Evolutionary conservation across 805 yeast species (phyloP), one percentile per base, ranked within the genome.

Genomic region (Wickerhamiella siamensis): DNA sequence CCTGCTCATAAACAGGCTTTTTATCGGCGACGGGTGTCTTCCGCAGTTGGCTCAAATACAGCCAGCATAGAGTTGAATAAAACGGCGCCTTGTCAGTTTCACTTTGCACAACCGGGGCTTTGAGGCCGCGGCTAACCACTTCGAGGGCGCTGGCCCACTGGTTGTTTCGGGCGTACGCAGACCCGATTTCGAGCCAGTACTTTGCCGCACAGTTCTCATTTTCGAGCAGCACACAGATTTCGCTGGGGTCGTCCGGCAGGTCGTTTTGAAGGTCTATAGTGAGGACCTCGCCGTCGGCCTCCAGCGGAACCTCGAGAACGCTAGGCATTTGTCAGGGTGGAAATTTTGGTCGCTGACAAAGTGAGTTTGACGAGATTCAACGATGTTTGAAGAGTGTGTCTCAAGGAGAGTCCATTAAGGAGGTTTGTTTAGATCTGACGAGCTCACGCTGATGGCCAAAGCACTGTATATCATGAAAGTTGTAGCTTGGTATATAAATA

Each of bases 221-320:
- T 47, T 81, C 79, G 47, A 91, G 65, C 47, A 88, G 71, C 21
- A 74, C 72, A 49, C 81, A 75, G 47, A 91, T 68, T 55, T 91
- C 97, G 36, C 75, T 70, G 4, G 95, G 83, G 58, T 88, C 95
- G 18, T 83, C 94, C 4, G 95, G 94, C 43, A 86, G 67, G 55
- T 88, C 97, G 29, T 77, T 75, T 40, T 72, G 72, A 45, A 81
- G 69, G 54, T 86, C 88, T 51, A 91, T 74, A 40, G 83, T 79
- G 48, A 88, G 95, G 47, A 83, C 81, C 62, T 86, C 94, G 52
- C 79, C 82, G 44, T 78, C 77, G 43, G 72, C 79, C 47, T 69
- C 70, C 56, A 84, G 65, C 34, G 94, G 95, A 54, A 88, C 79
- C 58, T 76, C 81, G 50, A 75, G 54, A 42, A 61, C 57, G 46